phyloP scores from a whole-genome alignment of 805 yeast species.

The Saccharomycopsis amapae region DNA sequence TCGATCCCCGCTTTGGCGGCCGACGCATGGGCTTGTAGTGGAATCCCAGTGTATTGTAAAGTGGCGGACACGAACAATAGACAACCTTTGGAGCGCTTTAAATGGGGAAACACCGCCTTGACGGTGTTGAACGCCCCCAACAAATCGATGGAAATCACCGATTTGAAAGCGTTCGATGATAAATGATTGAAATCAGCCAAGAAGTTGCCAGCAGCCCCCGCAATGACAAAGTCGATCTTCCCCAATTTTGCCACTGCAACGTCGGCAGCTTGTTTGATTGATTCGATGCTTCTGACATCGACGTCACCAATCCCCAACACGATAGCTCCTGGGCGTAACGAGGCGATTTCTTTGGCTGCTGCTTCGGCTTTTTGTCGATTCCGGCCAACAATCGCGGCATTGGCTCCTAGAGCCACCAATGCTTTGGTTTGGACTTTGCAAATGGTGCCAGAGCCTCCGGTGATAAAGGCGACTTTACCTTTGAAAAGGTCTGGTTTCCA shows the following conservation, averaged over 20 bases:
- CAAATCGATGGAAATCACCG: constrained; percentile 81
- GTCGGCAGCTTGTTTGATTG: constrained; percentile 57
- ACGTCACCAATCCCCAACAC: constrained; percentile 66
- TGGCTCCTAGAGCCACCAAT: constrained; percentile 72
- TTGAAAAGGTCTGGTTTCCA: constrained; percentile 62
- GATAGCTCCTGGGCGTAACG: constrained; percentile 49
- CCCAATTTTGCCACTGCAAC: constrained; percentile 64
- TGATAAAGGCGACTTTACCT: constrained; percentile 82
- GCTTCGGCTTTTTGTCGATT: constrained; percentile 54
- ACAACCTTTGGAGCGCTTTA: constrained; percentile 60
- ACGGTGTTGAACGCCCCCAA: constrained; percentile 86
- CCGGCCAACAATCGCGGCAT: constrained; percentile 82
- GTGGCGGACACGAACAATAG: constrained; percentile 82
- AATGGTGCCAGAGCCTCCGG: constrained; percentile 97
- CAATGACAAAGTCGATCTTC: constrained; percentile 76
- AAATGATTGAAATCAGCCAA: constrained; percentile 70
- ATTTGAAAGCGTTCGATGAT: constrained; percentile 79
- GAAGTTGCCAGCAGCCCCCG: constrained; percentile 97
- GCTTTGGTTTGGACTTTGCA: constrained; percentile 89
- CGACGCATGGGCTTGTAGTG: constrained; percentile 83
- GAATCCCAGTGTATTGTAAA: constrained; percentile 81
- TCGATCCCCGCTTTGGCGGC: constrained; percentile 97
- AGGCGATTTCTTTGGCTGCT: constrained; percentile 62
- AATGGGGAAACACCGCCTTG: constrained; percentile 68
- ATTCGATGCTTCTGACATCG: constrained; percentile 69